Evolutionary conservation across 768 basidiomycete species (phyloP).

Genomic region (Boletus coccyginus): DNA sequence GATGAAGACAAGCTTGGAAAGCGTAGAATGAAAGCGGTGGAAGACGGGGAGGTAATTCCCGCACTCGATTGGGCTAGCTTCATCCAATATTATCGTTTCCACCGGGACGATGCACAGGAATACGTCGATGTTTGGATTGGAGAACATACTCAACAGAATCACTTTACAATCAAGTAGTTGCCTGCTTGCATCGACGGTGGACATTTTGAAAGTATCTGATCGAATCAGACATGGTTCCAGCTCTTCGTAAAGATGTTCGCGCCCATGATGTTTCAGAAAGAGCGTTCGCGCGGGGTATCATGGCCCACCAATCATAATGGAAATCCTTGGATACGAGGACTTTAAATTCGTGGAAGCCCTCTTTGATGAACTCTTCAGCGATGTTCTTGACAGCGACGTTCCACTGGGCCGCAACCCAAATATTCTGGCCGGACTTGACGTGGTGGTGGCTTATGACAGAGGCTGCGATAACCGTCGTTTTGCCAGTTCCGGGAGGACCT

Average conservation of each 20-base stretch:
- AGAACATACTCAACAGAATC: slow-evolving; percentile 46
- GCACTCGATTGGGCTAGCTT: slow-evolving; percentile 46
- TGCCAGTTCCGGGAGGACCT: slow-evolving; percentile 44
- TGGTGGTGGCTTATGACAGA: slow-evolving; percentile 25
- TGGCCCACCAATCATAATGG: slow-evolving; percentile 42
- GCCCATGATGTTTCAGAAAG: slow-evolving; percentile 32
- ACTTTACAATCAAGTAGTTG: slow-evolving; percentile 32
- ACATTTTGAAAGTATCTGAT: slow-evolving; percentile 29
- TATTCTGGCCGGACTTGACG: slow-evolving; percentile 7
- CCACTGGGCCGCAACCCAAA: slow-evolving; percentile 47
- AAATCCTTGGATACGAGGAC: slow-evolving; percentile 46
- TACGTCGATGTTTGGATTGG: slow-evolving; percentile 18
- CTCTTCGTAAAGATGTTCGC: slow-evolving; percentile 46
- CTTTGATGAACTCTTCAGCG: slow-evolving; percentile 41
- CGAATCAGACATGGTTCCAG: slow-evolving; percentile 37
- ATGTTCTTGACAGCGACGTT: slow-evolving; percentile 55
- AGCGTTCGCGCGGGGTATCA: background rate
- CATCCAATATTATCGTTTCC: slow-evolving; percentile 41
- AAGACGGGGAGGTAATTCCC: slow-evolving; percentile 40
- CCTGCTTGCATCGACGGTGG: slow-evolving; percentile 16
- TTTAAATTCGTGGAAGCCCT: slow-evolving; percentile 34
- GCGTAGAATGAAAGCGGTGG: slow-evolving; percentile 20
- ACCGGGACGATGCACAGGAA: slow-evolving; percentile 33
- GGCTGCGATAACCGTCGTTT: slow-evolving; percentile 43
- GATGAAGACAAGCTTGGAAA: slow-evolving; percentile 38